These are phyloP conservation scores for Neurospora sp. DNA, from an alignment of 495 filamentous ascomycete species.

Conservation along the genomic window DNA sequence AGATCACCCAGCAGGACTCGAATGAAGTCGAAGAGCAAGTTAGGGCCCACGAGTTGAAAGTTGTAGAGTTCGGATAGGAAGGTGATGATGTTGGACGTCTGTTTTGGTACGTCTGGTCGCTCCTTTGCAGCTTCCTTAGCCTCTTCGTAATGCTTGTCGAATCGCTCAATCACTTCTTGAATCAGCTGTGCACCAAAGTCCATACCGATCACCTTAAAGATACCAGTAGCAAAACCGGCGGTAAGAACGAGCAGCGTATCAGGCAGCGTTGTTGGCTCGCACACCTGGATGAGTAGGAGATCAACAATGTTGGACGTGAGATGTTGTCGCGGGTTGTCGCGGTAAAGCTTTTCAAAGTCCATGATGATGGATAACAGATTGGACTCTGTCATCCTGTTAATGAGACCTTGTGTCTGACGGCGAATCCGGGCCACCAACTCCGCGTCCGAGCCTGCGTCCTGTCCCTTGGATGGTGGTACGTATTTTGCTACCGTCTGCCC, in stretches of 20 bases:
- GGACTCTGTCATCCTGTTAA: slow-evolving; percentile 88
- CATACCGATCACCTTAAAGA: slow-evolving; percentile 76
- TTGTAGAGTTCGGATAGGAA: slow-evolving; percentile 83
- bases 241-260: slow-evolving; percentile 88
- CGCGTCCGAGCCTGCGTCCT: slow-evolving; percentile 46
- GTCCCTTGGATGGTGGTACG: slow-evolving; percentile 76
- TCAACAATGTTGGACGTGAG: slow-evolving; percentile 71
- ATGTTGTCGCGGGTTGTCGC: slow-evolving; percentile 66
- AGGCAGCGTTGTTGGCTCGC: slow-evolving; percentile 62
- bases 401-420: slow-evolving; percentile 72
- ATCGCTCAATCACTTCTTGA: slow-evolving; percentile 62
- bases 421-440: slow-evolving; percentile 62
- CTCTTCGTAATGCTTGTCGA: slow-evolving; percentile 43
- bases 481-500: slow-evolving; percentile 48
- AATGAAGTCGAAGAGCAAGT: slow-evolving; percentile 83
- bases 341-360: slow-evolving; percentile 76
- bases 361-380: slow-evolving; percentile 71
- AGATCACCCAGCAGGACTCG: slow-evolving; percentile 63
- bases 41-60: slow-evolving; percentile 76
- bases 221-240: slow-evolving; percentile 78
- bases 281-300: slow-evolving; percentile 63
- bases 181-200: slow-evolving; percentile 82
- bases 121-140: slow-evolving; percentile 34
- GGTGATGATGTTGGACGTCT: slow-evolving; percentile 68
- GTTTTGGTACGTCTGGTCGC: slow-evolving; percentile 46